phyloP scores from a whole-genome alignment of 176 grass and related monocot genomes.

The Raddia distichophylla region DNA sequence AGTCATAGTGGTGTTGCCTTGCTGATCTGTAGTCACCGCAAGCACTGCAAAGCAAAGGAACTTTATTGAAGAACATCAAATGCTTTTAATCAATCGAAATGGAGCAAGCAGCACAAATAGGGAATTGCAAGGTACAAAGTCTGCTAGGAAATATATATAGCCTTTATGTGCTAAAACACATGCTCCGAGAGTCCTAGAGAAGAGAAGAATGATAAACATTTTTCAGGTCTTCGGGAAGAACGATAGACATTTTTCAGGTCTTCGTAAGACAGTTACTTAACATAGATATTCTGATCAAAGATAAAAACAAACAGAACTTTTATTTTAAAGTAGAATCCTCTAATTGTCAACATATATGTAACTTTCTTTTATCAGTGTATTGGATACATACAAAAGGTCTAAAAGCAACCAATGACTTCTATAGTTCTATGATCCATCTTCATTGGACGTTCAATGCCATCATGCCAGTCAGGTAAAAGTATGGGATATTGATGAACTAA shows the following conservation, averaged over 20 bases:
- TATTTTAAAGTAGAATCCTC: background rate
- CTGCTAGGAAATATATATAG: background rate
- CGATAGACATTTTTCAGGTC: conserved; percentile 1
- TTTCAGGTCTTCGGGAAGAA: background rate
- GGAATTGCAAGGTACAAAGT: background rate
- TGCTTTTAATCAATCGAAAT: conserved; percentile 1
- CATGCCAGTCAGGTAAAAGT: conserved; percentile 5
- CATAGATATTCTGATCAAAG: background rate
- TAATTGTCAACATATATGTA: conserved; percentile 15
- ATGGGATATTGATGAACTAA: conserved; percentile 8
- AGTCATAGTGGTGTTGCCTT: background rate
- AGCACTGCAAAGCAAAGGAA: conserved; percentile 36
- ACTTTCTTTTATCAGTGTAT: background rate
- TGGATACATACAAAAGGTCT: background rate
- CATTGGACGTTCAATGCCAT: background rate
- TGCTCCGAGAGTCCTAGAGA: no score
- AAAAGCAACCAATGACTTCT: conserved; percentile 16
- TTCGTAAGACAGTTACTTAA: background rate
- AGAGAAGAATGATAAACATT: no score
- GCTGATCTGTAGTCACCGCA: conserved; percentile 28
- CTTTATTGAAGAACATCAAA: conserved; percentile 21
- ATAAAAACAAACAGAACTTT: background rate
- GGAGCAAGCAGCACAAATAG: background rate
- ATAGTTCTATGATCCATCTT: conserved; percentile 11
- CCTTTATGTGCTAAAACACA: no score